Percentiles rank a stretch among this genome's conserved stretches.
phyloP scores from a whole-genome alignment of 192 early-diverging fungal species.

The Geranomyces variabilis region DNA sequence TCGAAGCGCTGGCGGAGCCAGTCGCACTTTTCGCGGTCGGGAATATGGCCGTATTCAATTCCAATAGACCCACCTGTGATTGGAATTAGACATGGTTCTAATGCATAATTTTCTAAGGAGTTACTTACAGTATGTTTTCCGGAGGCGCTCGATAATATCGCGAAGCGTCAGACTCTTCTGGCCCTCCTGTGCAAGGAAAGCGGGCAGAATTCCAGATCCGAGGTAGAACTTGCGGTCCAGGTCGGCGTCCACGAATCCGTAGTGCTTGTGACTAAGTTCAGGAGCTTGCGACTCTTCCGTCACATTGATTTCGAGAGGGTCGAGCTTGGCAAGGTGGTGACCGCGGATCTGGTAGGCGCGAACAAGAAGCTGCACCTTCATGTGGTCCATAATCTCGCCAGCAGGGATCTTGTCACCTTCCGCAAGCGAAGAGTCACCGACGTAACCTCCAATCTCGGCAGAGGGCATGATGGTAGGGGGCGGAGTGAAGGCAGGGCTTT shows the following conservation, averaged over 20 bases:
- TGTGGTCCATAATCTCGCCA: slow-evolving; percentile 86
- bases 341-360: slow-evolving; percentile 94
- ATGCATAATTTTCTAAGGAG: not conserved
- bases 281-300: slow-evolving; percentile 65
- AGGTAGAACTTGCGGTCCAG: slow-evolving; percentile 89
- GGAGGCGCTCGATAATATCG: slow-evolving; percentile 83
- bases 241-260: slow-evolving; percentile 93
- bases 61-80: slow-evolving; percentile 80
- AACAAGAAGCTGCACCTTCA: slow-evolving; percentile 96
- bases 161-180: slow-evolving; percentile 79
- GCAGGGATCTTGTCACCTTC: slow-evolving; percentile 58
- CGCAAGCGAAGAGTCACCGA: slow-evolving; percentile 39
- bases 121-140: slow-evolving; percentile 82
- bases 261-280: slow-evolving; percentile 85
- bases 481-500: slow-evolving; percentile 70
- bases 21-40: slow-evolving; percentile 93
- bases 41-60: slow-evolving; percentile 98
- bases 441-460: slow-evolving; percentile 26
- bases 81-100: not conserved
- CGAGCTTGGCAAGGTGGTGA: slow-evolving; percentile 93
- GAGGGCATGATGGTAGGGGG: slow-evolving; percentile 80
- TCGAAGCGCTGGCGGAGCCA: slow-evolving; percentile 95
- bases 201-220: slow-evolving; percentile 92
- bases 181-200: slow-evolving; percentile 66
- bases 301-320: slow-evolving; percentile 86